Evolutionary conservation across 441 rosid species (phyloP), one percentile per base, ranked within the genome.

Genomic region (Euphorbia corollata): DNA sequence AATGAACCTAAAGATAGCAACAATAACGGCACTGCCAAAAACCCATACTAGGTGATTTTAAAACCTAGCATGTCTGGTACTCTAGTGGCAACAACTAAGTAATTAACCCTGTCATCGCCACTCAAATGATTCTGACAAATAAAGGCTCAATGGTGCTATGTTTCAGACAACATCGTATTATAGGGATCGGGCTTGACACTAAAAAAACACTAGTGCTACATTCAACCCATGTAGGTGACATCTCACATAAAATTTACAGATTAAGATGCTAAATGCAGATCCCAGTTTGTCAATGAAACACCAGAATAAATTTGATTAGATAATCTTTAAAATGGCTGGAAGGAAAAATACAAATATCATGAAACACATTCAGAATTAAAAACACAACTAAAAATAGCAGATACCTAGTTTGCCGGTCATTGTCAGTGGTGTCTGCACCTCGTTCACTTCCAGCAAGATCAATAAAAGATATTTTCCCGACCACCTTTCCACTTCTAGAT

Each of bases 401-500:
- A 8, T 78, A 91, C 99, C 98, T 87, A 63, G 99, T 95, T 74
- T 91, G 98, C 32, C 97, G 83, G 72, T 95, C 99, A 78, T 88
- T 95, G 71, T 95, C 99, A 34, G 96, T 95, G 80, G 99, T 95
- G 75, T 92, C 98, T 47, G 99, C 99, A 74, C 98, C 99, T 77
- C 98, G 84, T 85, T 95, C 99, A 72, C 99, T 95, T 43, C 99
- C 99, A 72, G 96, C 99, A 80, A 95, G 97, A 80, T 95, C 99
- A 73, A 95, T 95, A 77, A 95, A 95, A 56, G 99, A 95, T 72
- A 95, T 91, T 82, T 95, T 91, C 47, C 99, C 99, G 27, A 95
- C 89, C 66, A 95, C 83, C 80, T 88, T 94, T 71, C 89, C 97
- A n/a, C 45, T 69, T 73, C 75, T 85, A 58, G 89, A 72, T 61